Evolutionary conservation across 352 stramenopile species (phyloP), one percentile per base, ranked within the genome.

Genomic region (Thalassiosira exigua): DNA sequence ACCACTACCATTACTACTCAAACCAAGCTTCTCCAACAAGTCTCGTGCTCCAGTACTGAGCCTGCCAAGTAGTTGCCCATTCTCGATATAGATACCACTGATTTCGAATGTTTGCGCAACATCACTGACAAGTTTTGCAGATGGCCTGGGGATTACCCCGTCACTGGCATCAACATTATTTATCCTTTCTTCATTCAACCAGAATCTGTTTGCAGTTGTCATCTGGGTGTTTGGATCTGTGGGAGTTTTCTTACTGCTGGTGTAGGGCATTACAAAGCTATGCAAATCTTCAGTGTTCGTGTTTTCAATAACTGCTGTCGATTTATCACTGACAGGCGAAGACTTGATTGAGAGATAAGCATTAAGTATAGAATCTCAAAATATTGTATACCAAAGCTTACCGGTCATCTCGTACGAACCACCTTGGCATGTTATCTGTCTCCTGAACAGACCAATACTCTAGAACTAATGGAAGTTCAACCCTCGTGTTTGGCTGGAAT

Each of bases 391-490:
- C n/a, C n/a, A n/a, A n/a, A n/a, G n/a, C n/a, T n/a, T n/a, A n/a
- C n/a, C 48, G 11, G 1, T 27, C 19, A 42, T 73, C 48, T 1
- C 60, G 48, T 0, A 64, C 50, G 36, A 73, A 73, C 29, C 51
- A 73, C 33, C 64, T 52, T 22, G 64, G 48, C 64, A 73, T 73
- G 17, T 73, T 73, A 30, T 73, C 64, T 27, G 27, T 73, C 32
- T 73, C 50, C 24, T 73, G 64, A 19, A 73, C 64, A 36, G 48
- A 64, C 64, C 64, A 73, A 53, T 73, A 73, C 21, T 64, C 64
- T 44, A 50, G 32, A 46, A 64, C 30, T 1, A 73, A 14, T 42
- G 64, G 48, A 27, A 73, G 7, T 21, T 24, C 32, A 24, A 64
- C 36, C 12, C 50, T 61, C 19, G 41, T 48, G 21, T 24, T 46